Evolutionary conservation across 345 rosid genomes (phyloP), one percentile per base, ranked within the genome.

Genomic region (Noccaea caerulescens): DNA sequence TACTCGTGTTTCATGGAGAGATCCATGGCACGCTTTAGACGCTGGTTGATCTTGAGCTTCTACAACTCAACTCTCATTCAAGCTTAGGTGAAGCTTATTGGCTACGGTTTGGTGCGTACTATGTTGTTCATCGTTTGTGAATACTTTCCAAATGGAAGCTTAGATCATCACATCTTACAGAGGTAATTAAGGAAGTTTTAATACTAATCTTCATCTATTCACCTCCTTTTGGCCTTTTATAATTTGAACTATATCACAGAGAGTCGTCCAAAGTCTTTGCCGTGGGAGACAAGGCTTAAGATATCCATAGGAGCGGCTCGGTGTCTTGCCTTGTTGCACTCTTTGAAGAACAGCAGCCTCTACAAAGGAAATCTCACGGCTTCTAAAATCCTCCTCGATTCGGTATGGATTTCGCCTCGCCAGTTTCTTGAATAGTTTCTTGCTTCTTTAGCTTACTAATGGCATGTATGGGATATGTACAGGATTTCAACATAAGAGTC

Each of bases 261-360:
- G 16, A 60, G 12, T 27, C 66, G 51, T 47, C 68, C 68, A 47
- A 34, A 7, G 2, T 34, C 69, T 33, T 64, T 64, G 58, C 11
- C 69, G 33, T 64, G 69, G 69, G 44, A 34, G 33, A 64, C 9
- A 3, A n/a, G 69, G 6, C 43, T 64, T 34, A 34, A 64, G 46
- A 47, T 64, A 16, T 34, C 69, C 8, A 34, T 25, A 25, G 27
- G 27, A 25, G 27, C 27, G 27, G 27, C 27, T 25, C 27, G 3
- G 27, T 25, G 27, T 25, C 27, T 25, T 25, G 27, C 27, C 27
- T 25, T 25, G 27, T 25, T 25, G 27, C 27, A 25, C 27, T 25
- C 27, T 25, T 25, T 25, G 27, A 25, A 25, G 27, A 25, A 1
- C 27, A 25, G 27, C 27, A 25, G 27, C 2, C 27, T 25, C 27